Base-by-base conservation (phyloP, 495 filamentous ascomycete genomes). In the Penicillium soppii region DNA sequence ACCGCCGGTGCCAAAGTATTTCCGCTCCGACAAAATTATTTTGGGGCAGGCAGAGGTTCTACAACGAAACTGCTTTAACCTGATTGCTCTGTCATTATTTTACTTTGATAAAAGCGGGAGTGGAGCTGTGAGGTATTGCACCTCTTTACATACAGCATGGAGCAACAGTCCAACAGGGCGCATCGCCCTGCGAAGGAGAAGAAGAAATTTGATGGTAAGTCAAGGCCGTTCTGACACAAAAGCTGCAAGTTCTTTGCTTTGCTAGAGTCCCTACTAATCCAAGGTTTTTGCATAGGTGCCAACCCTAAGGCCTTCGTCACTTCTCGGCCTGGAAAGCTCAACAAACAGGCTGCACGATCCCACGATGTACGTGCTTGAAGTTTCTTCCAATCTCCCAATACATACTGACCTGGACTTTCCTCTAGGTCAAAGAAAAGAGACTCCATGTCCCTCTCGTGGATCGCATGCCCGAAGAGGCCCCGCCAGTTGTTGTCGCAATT, bases 381-480 rank as follows among this genome's bases (percentile, higher is more conserved):
- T 33, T 21, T 16, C 29, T 48, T 29, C 46, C 13, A 8, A 13
- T 17, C 16, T 25, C 8, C n/a, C 45, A 37, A 27, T 38, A 5
- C 4, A 53, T 37, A 26, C 65, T 68, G 50, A 68, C 51, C 27
- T n/a, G 20, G n/a, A 47, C 42, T 56, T 38, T 55, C 27, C 35
- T 47, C 21, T 62, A 92, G 86, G 82, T 96, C 67, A 92, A 89
- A 80, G 94, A 98, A 72, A 97, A 95, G 70, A 80, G 92, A 27
- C 75, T 97, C 17, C 94, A 98, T 80, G 94, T 97, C 12, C 94
- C 94, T 26, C 85, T 95, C 55, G 87, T 97, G 65, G 94, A 98
- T 73, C 85, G 94, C 48, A 75, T 97, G 52, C 95, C 94, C 41
- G 91, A 96, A 63, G 95, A 97, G 69, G 86, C 94, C n/a, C 90